Conservation (phyloP, 2,329 filamentous ascomycete genomes). For the Aspergillus nomiae region DNA sequence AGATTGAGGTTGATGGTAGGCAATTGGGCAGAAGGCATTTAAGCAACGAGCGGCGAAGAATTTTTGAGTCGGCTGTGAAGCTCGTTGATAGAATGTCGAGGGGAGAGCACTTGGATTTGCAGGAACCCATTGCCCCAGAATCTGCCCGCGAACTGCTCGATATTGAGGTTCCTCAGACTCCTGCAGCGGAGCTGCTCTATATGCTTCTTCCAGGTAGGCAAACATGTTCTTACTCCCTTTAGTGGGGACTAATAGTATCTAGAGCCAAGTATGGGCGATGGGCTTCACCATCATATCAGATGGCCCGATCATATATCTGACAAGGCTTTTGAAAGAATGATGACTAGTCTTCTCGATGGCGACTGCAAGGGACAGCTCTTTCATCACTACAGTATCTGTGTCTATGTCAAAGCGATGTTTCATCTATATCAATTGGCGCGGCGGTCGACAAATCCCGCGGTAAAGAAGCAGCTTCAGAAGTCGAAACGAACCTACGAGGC, state of each 20-base stretch:
- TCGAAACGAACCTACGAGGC: conserved; percentile 24
- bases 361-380: conserved; percentile 16
- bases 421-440: conserved; percentile 20
- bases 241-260: background rate
- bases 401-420: conserved; percentile 27
- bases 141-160: conserved; percentile 8
- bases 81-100: conserved; percentile 22
- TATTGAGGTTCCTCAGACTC: conserved; percentile 9
- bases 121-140: background rate
- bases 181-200: conserved; percentile 25
- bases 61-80: conserved; percentile 24
- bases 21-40: conserved; percentile 16
- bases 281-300: conserved; percentile 5
- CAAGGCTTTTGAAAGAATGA: conserved; percentile 24
- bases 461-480: conserved; percentile 20
- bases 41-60: conserved; percentile 20
- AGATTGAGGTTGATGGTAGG: conserved; percentile 24
- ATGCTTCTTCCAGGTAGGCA: conserved; percentile 26
- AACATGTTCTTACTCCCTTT: background rate
- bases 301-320: conserved; percentile 32
- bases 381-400: conserved; percentile 28
- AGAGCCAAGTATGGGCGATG: conserved; percentile 2
- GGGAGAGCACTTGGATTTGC: background rate
- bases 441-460: conserved; percentile 11
- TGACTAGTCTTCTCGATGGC: conserved; percentile 15